Base-by-base conservation (phyloP, 2,329 filamentous ascomycete species). In the Thielaviopsis ethacetica region DNA sequence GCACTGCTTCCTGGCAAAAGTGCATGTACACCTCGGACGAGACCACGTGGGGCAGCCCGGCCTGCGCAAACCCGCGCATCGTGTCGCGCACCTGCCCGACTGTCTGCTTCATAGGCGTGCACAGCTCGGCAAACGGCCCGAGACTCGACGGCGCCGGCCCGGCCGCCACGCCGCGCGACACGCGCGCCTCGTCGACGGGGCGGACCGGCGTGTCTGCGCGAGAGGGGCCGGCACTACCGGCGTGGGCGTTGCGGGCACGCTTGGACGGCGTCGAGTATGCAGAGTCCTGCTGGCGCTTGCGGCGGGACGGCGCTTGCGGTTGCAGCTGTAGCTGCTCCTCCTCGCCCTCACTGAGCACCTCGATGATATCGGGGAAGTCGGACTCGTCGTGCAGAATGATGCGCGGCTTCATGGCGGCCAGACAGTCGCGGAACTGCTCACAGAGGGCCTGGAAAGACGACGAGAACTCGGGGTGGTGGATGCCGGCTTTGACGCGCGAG, bases 11-110 rank as follows among this genome's bases (percentile, higher is more conserved):
- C 17, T 74, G 71, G 53, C 79, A 81, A 17, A 86, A 71, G 0
- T 73, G 72, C 27, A 82, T 76, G 22, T 83, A 81, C 0, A 85
- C 81, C 44, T 80, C 77, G 0, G 79, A 75, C 0, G 82, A 77
- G 0, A 81, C 77, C 0, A 82, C 73, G 6, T 78, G 76, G 0
- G 81, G 81, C 63, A 83, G 73, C 0, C 83, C 82, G 0, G 80
- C 76, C 19, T 73, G 73, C 26, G 76, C 78, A 13, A 79, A 79
- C 3, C 72, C 69, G 19, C 72, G 68, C 15, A 85, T 83, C 12
- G 82, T 75, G 0, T 72, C 68, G 0, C 77, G 75, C 1, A 87
- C 79, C 44, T 76, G 70, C 3, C 68, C 68, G 2, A 82, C 70
- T 0, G 75, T 76, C 34, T 75, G 70, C 3, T 60, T 56, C 47